Evolutionary conservation across 768 basidiomycete genomes (phyloP), one percentile per base, ranked within the genome.

Genomic region (Daedaleopsis sinensis): DNA sequence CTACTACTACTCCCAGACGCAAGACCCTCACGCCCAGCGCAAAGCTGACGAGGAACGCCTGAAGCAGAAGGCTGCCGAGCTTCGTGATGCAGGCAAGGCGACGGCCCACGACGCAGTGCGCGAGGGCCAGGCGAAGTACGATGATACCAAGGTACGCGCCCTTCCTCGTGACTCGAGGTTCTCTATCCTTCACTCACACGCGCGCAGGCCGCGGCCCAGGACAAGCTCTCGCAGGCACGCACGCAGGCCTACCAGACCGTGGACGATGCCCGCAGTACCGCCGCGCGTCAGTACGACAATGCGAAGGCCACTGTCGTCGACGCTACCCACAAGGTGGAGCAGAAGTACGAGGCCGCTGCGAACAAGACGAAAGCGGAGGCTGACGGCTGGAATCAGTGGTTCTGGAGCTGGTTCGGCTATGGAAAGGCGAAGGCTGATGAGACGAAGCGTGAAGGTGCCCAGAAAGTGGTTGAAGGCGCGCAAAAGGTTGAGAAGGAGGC

Each of bases 381-480:
- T 67, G 73, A 50, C 73, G 74, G 62, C 56, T 71, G n/a, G 74
- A 76, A 69, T 37, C 24, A 43, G 39, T 71, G 67, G 70, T 51
- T 70, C 54, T 74, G 76, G 42, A 67, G 73, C 51, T 77, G 77
- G 76, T 79, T 80, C 24, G 73, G 77, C 15, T 78, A 77, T 68
- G 79, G 77, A 23, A 65, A 74, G 52, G 66, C 66, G 37, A 78
- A 74, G 65, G 66, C 70, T 9, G 71, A 73, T 16, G 70, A 74
- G 18, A 52, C 67, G 16, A 71, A 74, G 69, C 65, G 65, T 32
- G 67, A 70, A 52, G 70, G 57, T 15, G 70, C 72, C 3, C 59
- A 65, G 42, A 67, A 72, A 58, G 69, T 72, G 11, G 68, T 67
- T 5, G 68, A 71, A 46, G 67, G 66, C 3, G 73, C 74, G 8